Evolutionary conservation across 768 basidiomycete genomes (phyloP), one percentile per base, ranked within the genome.

Genomic region (Fibroporia radiculosa): DNA sequence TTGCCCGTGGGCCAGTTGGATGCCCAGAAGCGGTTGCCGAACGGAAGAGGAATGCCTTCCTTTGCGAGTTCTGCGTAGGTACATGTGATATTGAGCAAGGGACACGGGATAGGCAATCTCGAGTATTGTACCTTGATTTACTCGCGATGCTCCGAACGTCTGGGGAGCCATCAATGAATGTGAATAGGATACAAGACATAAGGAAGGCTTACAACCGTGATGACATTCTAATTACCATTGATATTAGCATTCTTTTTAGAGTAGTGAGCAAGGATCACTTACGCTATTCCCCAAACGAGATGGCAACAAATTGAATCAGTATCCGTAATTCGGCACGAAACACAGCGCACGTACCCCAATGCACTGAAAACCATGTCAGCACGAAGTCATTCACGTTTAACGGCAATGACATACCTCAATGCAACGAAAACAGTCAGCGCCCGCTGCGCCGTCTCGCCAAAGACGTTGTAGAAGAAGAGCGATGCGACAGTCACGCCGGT

Each of bases 1-100:
- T 72, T 73, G 4, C 76, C 74, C 2, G 72, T 75, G 0, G 76
- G 76, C 77, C 75, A 77, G 52, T 78, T 80, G 0, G 74, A 75
- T 1, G 78, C 78, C 77, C 76, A 78, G 50, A 80, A 75, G 23
- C 58, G 67, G 49, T 75, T 78, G 2, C 75, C 75, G 43, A 77
- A 77, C 0, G 77, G 77, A 0, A 80, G 65, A n/a, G 77, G 77
- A 12, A 80, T 62, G 0, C 78, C 78, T 51, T 78, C 78, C 50
- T 80, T 80, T 4, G 78, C 78, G 3, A 80, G 69, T 38, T 80
- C 57, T 58, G 39, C n/a, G 31, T 20, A 19, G 39, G 45, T n/a
- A n/a, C n/a, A n/a, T n/a, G 29, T 10, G 29, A 10, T 38, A 19
- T 19, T 38, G 36, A 20, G 19, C 12, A 14, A n/a, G 42, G 18